Percentiles rank a stretch among this genome's conserved stretches.
Conservation (phyloP, 768 basidiomycete species). For the Mycena venus region DNA sequence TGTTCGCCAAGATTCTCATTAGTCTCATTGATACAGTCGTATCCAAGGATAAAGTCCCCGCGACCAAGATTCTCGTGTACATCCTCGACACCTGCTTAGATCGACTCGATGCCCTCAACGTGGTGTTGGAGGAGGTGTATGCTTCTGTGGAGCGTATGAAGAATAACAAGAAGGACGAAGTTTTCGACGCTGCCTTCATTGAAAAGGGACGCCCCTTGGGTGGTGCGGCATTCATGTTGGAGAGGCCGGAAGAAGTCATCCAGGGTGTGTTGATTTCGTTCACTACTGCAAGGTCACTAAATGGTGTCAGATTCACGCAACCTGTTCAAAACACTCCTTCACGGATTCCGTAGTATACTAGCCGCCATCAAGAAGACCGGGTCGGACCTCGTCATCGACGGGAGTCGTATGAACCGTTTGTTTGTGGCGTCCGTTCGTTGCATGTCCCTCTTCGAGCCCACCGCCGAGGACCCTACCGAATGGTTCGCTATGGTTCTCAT, state of each 20-base stretch:
- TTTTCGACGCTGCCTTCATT: conserved; percentile 73
- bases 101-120: conserved; percentile 85
- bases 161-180: conserved; percentile 53
- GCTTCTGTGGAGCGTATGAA: conserved; percentile 63
- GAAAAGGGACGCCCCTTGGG: conserved; percentile 91
- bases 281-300: conserved; percentile 22
- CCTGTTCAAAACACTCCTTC: conserved; percentile 89
- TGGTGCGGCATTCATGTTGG: conserved; percentile 80
- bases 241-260: conserved; percentile 86
- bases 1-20: conserved; percentile 94
- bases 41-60: conserved; percentile 75
- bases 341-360: conserved; percentile 88
- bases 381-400: conserved; percentile 85
- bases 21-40: conserved; percentile 88
- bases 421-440: conserved; percentile 89
- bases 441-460: conserved; percentile 85
- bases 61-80: conserved; percentile 75
- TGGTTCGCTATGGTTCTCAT: conserved; percentile 83
- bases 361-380: conserved; percentile 78
- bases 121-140: conserved; percentile 69
- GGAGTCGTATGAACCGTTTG: conserved; percentile 87
- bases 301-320: conserved; percentile 78
- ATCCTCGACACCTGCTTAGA: conserved; percentile 89
- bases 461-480: conserved; percentile 83
- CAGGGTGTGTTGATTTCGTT: conserved; percentile 66